Conservation (phyloP, 192 early-diverging fungal genomes). For the Umbelopsis sp. region DNA sequence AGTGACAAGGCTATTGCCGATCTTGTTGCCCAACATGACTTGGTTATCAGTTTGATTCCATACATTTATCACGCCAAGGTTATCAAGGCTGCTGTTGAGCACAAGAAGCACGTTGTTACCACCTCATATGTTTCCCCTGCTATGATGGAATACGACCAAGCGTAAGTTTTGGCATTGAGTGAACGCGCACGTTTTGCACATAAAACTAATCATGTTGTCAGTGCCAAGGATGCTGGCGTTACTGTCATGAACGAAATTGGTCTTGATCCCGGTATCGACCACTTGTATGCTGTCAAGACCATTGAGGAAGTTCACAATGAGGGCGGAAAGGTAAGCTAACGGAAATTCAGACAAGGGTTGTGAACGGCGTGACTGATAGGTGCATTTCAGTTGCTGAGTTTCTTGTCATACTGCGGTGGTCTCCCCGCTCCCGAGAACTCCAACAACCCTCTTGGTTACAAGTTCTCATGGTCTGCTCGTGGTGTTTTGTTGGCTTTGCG, state of each 20-base stretch:
- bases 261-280: slow-evolving; percentile 97
- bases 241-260: slow-evolving; percentile 98
- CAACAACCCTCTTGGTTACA: slow-evolving; percentile 99
- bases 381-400: slow-evolving; percentile 64
- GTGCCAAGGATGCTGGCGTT: slow-evolving; percentile 84
- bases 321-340: slow-evolving; percentile 73
- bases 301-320: slow-evolving; percentile 86
- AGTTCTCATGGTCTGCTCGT: slow-evolving; percentile 98
- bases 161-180: slow-evolving; percentile 51
- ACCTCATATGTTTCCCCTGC: slow-evolving; percentile 96
- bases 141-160: slow-evolving; percentile 87
- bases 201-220: slow-evolving; percentile 24
- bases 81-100: slow-evolving; percentile 87
- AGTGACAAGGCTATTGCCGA: slow-evolving; percentile 73
- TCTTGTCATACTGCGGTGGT: slow-evolving; percentile 97
- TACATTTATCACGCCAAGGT: slow-evolving; percentile 91
- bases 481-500: slow-evolving; percentile 96
- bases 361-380: background rate
- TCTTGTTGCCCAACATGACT: slow-evolving; percentile 81
- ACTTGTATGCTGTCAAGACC: slow-evolving; percentile 88
- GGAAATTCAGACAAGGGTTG: background rate
- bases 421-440: slow-evolving; percentile 95
- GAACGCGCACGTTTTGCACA: background rate
- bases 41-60: slow-evolving; percentile 90
- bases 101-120: slow-evolving; percentile 94